Evolutionary conservation across 1,139 yeast species (phyloP), one percentile per base, ranked within the genome.

Genomic region (Lodderomyces margitis): DNA sequence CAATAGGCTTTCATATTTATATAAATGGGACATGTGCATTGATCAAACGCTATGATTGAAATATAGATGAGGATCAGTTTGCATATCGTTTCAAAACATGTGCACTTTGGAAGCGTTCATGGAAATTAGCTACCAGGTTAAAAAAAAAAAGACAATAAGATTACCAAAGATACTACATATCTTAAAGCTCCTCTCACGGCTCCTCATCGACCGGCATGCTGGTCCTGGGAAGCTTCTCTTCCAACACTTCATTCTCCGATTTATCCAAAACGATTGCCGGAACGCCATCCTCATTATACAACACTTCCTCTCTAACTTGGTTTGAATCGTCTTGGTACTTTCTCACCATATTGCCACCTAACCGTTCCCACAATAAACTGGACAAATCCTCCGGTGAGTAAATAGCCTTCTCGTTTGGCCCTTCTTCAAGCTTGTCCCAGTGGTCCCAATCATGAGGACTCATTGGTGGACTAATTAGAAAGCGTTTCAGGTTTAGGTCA

Each of bases 391-490:
- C 59, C 0, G 74, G 71, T n/a, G 74, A 61, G 40, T 59, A 59
- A 1, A 70, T 57, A 1, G 75, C 45, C 40, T 61, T 58, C 36
- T 57, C 53, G 44, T 66, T 65, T 1, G 78, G 78, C 0, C 72
- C 71, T 15, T 70, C 77, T 49, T 72, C 78, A 0, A 58, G 65
- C 41, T 56, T 65, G 41, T 64, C 65, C 70, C 72, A 72, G 45
- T 69, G 68, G 48, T 70, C 66, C 78, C 78, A 72, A 39, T 68
- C 78, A 2, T 71, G 75, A 1, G 78, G 78, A 7, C 75, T 69
- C n/a, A 66, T 50, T 5, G 78, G 78, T 1, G 78, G 78, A 20
- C 74, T 69, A 21, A 72, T 72, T 39, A 72, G 66, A 43, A 71
- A 72, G 21, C 77, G 49, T 38, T 64, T 58, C 38, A 66, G 60